These are phyloP conservation scores for Przewalskia tangutica DNA, from an alignment of 257 asterid species.

Conservation along the genomic window DNA sequence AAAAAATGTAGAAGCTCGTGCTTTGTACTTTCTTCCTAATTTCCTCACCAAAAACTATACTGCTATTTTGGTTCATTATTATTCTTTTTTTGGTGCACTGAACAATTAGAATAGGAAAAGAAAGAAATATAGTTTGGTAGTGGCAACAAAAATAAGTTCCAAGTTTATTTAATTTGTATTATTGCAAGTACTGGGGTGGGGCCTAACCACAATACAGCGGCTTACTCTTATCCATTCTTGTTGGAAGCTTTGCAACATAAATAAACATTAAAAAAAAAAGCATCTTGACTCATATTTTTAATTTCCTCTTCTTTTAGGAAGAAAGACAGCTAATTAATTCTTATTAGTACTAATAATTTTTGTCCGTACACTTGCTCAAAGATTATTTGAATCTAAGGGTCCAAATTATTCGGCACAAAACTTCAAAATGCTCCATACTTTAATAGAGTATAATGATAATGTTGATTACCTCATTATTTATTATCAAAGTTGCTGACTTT, in stretches of 20 bases:
- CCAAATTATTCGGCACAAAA: neutral
- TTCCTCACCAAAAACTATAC: neutral
- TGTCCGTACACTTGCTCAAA: neutral
- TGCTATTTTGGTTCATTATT: neutral
- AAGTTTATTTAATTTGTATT: neutral
- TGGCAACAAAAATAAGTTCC: neutral
- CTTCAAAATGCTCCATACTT: neutral
- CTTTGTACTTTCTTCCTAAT: neutral
- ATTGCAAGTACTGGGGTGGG: slow-evolving; percentile 6
- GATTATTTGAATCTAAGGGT: neutral
- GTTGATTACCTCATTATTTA: neutral
- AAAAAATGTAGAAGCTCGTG: neutral
- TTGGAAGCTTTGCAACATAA: slow-evolving; percentile 12
- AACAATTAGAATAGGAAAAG: neutral
- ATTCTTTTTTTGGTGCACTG: neutral
- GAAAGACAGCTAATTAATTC: neutral
- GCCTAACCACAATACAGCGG: slow-evolving; percentile 18
- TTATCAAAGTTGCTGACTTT: slow-evolving; percentile 5
- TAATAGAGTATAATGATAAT: neutral
- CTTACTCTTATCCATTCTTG: slow-evolving; percentile 26
- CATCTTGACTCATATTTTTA: neutral
- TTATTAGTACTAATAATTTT: neutral
- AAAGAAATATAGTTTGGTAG: neutral
- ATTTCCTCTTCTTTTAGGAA: neutral
- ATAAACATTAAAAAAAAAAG: neutral